A percentile compares a stretch with the other conserved stretches of the same genome.
Conservation (phyloP, 1,284 basidiomycete species). For the Thelephora terrestris region DNA sequence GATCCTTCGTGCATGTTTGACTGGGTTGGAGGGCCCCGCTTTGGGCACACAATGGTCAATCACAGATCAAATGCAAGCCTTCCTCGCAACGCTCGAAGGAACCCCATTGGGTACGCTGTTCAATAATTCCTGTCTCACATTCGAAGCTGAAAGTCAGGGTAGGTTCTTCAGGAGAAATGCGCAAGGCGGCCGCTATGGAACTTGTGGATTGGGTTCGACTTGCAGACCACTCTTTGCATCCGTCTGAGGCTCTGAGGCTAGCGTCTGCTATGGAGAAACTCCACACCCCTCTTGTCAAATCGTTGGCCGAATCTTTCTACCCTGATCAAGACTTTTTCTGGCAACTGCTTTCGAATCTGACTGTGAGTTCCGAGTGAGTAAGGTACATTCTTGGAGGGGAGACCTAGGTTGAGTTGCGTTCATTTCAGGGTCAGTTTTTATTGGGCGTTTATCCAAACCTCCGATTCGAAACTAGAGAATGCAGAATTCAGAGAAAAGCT, state of each 20-base stretch:
- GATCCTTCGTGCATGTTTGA: conserved; percentile 27
- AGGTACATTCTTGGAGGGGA: too few species aligned
- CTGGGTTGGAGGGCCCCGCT: conserved; percentile 15
- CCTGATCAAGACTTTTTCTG: conserved; percentile 34
- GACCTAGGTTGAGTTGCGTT: neutral
- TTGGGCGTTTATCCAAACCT: conserved; percentile 35
- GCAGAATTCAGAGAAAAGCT: conserved; percentile 16
- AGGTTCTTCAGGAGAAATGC: conserved; percentile 17
- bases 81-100: conserved; percentile 33
- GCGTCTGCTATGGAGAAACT: conserved; percentile 28
- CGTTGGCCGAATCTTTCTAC: conserved; percentile 33
- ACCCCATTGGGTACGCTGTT: conserved; percentile 29
- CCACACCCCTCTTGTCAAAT: conserved; percentile 31
- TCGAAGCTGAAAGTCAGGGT: too few species aligned
- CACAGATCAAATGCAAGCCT: conserved; percentile 23
- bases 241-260: conserved; percentile 31
- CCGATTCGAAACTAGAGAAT: conserved; percentile 15
- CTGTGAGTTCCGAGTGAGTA: too few species aligned
- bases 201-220: conserved; percentile 53
- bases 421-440: conserved; percentile 31
- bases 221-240: conserved; percentile 23
- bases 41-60: neutral
- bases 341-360: conserved; percentile 7
- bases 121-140: conserved; percentile 9
- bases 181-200: conserved; percentile 34